A percentile compares a stretch with the other conserved stretches of the same genome.
These are phyloP conservation scores for Epithele typhae DNA, from an alignment of 768 basidiomycete species.

Conservation along the genomic window DNA sequence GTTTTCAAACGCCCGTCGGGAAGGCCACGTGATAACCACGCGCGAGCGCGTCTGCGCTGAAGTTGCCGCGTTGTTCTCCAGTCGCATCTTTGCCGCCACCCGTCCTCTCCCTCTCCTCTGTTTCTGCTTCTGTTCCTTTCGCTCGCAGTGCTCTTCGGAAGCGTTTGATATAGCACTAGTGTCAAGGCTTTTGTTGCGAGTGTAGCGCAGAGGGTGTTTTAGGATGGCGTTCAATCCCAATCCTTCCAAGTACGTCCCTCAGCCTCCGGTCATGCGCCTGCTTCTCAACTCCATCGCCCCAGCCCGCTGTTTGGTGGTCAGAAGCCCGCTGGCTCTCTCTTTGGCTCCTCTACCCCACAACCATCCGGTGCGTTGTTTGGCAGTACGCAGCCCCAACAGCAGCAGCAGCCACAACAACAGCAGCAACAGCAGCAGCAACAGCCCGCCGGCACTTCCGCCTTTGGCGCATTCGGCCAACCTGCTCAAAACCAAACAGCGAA, in stretches of 20 bases:
- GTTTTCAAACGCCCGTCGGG: too few relatives aligned
- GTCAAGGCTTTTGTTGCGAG: too few relatives aligned
- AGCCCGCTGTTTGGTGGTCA: constrained; percentile 10
- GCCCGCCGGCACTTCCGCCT: constrained; percentile 5
- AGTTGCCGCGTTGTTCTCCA: too few relatives aligned
- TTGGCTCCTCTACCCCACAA: constrained; percentile 15
- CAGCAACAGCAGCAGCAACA: constrained; percentile 15
- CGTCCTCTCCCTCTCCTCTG: too few relatives aligned
- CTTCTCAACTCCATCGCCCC: neutral
- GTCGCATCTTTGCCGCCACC: too few relatives aligned
- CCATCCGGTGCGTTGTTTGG: constrained; percentile 15
- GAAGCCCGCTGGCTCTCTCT: constrained; percentile 13
- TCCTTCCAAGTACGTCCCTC: neutral
- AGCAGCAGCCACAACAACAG: constrained; percentile 12
- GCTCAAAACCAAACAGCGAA: constrained; percentile 10
- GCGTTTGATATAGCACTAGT: too few relatives aligned
- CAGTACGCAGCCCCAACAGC: constrained; percentile 8
- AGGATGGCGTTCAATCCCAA: neutral
- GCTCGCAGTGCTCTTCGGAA: neutral
- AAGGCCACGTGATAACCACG: too few relatives aligned
- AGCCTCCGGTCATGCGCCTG: neutral
- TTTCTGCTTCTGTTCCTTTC: neutral
- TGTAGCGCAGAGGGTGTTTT: neutral
- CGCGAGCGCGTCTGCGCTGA: too few relatives aligned
- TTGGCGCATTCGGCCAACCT: constrained; percentile 12